Base-by-base conservation (phyloP, 768 basidiomycete species). In the Tricholoma furcatifolium region DNA sequence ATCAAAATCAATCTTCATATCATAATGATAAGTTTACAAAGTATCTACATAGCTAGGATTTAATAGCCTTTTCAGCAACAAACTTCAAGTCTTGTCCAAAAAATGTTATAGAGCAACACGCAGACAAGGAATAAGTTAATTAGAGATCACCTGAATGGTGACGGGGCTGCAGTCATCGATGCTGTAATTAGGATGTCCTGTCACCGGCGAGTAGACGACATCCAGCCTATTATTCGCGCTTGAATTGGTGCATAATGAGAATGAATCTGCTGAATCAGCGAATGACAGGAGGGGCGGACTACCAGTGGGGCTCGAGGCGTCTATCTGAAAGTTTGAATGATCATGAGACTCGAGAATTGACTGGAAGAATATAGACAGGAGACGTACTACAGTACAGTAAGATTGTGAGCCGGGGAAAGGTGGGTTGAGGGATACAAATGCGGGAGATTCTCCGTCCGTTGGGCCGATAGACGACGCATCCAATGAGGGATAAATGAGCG, bases 361-460 rank as follows among this genome's bases (percentile, higher is more conserved):
- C 27, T 43, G 40, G n/a, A 49, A 40, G 0, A 31, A 43, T 17
- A 36, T 34, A 40, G 10, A 15, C 30, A 49, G 3, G 42, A 41
- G 47, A 62, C 63, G 53, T 6, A 74, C 74, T 63, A 73, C 68
- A 11, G 69, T 70, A 50, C 74, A 77, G 49, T 73, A 76, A 0
- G 65, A 60, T 55, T 75, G 74, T 24, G 69, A 65, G 1, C 74
- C 74, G 2, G 76, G 73, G 63, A 75, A 75, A 1, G 73, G 67
- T 42, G 74, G 75, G 44, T 70, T 71, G 14, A 72, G 74, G 2
- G 74, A 72, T n/a, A 76, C 73, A 50, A 77, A 77, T 39, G 66
- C 68, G 23, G 73, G 74, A 3, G 74, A 74, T 58, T 77, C 73
- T 35, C 76, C 76, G 45, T 71, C 68, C 14, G 65, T 60, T 9